Evolutionary conservation across 129 eudicot species (phyloP), one percentile per base, ranked within the genome.

Genomic region (Helichrysum umbraculigerum): DNA sequence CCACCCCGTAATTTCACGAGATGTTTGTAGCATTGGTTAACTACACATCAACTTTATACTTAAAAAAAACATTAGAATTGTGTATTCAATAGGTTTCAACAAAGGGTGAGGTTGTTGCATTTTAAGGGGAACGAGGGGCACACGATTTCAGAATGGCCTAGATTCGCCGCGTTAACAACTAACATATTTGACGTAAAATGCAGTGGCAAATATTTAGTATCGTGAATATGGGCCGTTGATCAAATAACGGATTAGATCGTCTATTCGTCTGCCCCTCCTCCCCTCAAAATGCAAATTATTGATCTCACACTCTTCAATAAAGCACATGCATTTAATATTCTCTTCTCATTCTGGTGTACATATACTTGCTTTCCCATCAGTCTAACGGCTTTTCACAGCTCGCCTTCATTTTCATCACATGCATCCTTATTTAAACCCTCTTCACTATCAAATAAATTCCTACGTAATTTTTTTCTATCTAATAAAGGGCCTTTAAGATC

Each of bases 381-480:
- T 25, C 57, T 79, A 79, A 79, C 83, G 20, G 44, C 66, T 78
- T 78, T 78, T 78, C 82, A 78, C 82, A 65, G 66, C 73, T 32
- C 3, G 34, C 34, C 72, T 80, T 80, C 65, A 74, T 68, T 33
- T 72, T 80, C 75, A 80, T 80, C 83, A 80, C 83, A 80, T 74
- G 75, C 83, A 80, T 20, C 64, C 21, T 42, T 72, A 65, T 47
- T 30, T 22, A 44, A 29, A 4, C 28, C 52, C 51, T 58, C 63
- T 37, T 58, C 63, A 16, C 71, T 80, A 37, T 74, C 79, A 74
- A 66, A 56, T 57, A 32, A 80, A 80, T 79, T 79, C 83, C 68
- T 64, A 12, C 1, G 47, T 47, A 47, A 42, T 44, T 47, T 2
- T 14, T 47, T 47, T 3, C n/a, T 12, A 12, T 14, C 54, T 47